These are phyloP conservation scores for Copromyces sp. DNA, from an alignment of 495 filamentous ascomycete species.

Conservation along the genomic window DNA sequence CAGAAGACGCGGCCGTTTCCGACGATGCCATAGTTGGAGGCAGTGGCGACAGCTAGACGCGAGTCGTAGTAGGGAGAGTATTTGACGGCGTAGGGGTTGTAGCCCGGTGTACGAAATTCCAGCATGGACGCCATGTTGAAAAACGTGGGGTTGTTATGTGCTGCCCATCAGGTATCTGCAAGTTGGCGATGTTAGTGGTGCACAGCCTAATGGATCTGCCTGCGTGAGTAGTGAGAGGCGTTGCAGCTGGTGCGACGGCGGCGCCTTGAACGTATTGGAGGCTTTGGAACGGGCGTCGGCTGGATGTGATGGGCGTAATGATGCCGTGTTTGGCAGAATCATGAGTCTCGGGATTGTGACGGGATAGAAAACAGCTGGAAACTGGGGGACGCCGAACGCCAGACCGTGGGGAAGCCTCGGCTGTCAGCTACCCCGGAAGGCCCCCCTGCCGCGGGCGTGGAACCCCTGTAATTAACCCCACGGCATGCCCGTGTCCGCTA, in stretches of 20 bases:
- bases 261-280: neutral
- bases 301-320: neutral
- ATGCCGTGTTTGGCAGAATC: neutral
- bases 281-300: neutral
- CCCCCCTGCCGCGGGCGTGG: neutral
- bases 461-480: neutral
- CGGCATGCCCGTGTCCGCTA: neutral
- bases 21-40: constrained; percentile 91
- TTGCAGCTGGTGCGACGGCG: neutral
- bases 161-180: constrained; percentile 1
- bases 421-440: neutral
- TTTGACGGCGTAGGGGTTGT: constrained; percentile 89
- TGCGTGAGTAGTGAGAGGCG: neutral
- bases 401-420: constrained; percentile 1
- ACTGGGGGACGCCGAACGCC: neutral
- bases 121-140: constrained; percentile 55
- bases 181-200: neutral
- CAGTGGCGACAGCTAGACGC: constrained; percentile 73
- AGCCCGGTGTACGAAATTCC: constrained; percentile 84
- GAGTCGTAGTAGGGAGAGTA: constrained; percentile 98
- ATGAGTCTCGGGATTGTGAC: neutral
- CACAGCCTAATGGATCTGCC: neutral
- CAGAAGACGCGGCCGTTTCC: constrained; percentile 87
- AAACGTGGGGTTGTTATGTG: neutral
- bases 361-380: neutral